Conservation (phyloP, 2,329 filamentous ascomycete species). For the Curvularia sp. region DNA sequence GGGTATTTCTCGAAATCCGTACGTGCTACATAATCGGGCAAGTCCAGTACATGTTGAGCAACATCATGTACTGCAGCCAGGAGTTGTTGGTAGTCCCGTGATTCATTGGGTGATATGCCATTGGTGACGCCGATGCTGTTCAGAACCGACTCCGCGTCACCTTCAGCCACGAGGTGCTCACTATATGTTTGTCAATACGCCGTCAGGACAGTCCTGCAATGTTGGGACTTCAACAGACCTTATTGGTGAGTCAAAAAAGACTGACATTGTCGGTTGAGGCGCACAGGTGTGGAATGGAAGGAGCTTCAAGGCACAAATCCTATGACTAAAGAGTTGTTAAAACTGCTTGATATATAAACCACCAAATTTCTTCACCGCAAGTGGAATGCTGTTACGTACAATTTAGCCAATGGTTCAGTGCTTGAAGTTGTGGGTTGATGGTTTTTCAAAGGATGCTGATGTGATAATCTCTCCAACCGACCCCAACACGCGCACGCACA, state of each 20-base stretch:
- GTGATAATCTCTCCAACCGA: slow-evolving; percentile 27
- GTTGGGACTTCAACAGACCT: slow-evolving; percentile 19
- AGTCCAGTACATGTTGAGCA: slow-evolving; percentile 53
- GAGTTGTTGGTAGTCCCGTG: slow-evolving; percentile 56
- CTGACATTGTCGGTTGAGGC: slow-evolving; percentile 27
- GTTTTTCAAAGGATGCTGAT: slow-evolving; percentile 16
- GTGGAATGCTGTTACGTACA: slow-evolving; percentile 19
- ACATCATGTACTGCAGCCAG: slow-evolving; percentile 61
- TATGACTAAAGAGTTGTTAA: background rate
- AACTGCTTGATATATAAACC: background rate
- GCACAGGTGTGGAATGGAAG: background rate
- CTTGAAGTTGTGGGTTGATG: background rate
- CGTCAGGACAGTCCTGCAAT: background rate
- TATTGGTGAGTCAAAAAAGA: slow-evolving; percentile 39
- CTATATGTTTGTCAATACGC: slow-evolving; percentile 19
- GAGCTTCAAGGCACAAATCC: background rate
- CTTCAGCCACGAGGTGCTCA: slow-evolving; percentile 32
- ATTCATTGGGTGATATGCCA: slow-evolving; percentile 48
- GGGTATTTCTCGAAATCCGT: slow-evolving; percentile 55
- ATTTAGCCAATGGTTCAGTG: slow-evolving; percentile 15
- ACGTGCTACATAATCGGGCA: slow-evolving; percentile 58
- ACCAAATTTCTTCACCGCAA: background rate
- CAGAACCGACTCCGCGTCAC: slow-evolving; percentile 33
- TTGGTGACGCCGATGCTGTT: slow-evolving; percentile 32
- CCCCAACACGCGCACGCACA: slow-evolving; percentile 23